phyloP scores from a whole-genome alignment of 2,329 filamentous ascomycete genomes.

The Penicillium sp. region DNA sequence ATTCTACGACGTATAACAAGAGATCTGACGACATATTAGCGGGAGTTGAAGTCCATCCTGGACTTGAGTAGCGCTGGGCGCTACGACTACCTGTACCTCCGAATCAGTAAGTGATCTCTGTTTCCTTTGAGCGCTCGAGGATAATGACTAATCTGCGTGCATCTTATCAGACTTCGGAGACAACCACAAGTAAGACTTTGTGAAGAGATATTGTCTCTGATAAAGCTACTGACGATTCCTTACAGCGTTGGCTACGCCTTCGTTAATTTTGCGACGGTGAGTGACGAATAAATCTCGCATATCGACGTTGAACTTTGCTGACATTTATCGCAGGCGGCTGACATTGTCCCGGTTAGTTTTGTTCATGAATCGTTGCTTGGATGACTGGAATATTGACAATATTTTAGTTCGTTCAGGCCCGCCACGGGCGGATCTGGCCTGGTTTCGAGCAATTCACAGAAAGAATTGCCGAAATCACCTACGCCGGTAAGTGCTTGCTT shows the following conservation, averaged over 20 bases:
- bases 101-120: constrained; percentile 61
- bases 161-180: constrained; percentile 70
- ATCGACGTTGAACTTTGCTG: constrained; percentile 31
- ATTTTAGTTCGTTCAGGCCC: constrained; percentile 67
- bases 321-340: constrained; percentile 59
- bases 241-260: constrained; percentile 91
- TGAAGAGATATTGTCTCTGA: background rate
- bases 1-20: background rate
- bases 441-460: constrained; percentile 69
- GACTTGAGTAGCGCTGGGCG: constrained; percentile 77
- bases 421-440: constrained; percentile 74
- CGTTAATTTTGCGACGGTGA: constrained; percentile 86
- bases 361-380: background rate
- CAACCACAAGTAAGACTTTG: constrained; percentile 70
- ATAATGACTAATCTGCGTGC: background rate
- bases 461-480: constrained; percentile 88
- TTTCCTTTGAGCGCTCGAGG: background rate
- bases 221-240: constrained; percentile 6
- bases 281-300: constrained; percentile 29
- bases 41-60: constrained; percentile 74
- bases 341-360: constrained; percentile 67
- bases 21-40: constrained; percentile 41
- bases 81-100: constrained; percentile 93
- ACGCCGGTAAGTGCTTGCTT: constrained; percentile 70
- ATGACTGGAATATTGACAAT: constrained; percentile 3